Base-by-base conservation (phyloP, 2,329 filamentous ascomycete species). In the Chalaropsis ovoidea region DNA sequence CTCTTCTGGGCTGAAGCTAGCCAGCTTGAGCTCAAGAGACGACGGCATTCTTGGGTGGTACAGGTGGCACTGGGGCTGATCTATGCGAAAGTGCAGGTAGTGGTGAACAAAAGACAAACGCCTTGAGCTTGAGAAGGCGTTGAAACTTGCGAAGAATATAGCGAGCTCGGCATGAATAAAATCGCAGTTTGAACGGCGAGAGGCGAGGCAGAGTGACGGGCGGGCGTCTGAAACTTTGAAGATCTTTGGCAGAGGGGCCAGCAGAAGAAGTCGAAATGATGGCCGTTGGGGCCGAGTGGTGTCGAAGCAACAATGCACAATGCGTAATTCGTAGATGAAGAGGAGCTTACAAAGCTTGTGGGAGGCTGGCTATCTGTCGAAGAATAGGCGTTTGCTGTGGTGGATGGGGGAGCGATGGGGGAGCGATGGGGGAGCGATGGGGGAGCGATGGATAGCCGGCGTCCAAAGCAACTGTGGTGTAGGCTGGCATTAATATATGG, bases 11-110 rank as follows among this genome's bases (percentile, higher is more conserved):
- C 27, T 58, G 10, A 64, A 17, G 52, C 17, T 24, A 19, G 52
- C 24, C 19, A 60, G 15, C 15, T 64, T 54, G 22, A 49, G 17
- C 27, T 64, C 63, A 19, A 60, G 41, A 27, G 63, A 31, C 41
- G 24, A 49, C 27, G 45, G n/a, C 42, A 39, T 58, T 8, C 15
- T n/a, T 58, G 31, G 27, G 54, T 19, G 27, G 13, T 35, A 35
- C 24, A 39, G 3, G 54, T 58, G 27, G 54, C 10, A 35, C 27
- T 52, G 24, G 19, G 47, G 47, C 10, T 13, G 47, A 15, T 52
- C 19, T 52, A 27, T 19, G n/a, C 8, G 15, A 11, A 39, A 39
- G 35, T 39, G 35, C 35, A 27, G 47, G 47, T 17, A 10, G 47
- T 27, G 19, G 10, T 7, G 24, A 52, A 7, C 22, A 52, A 24